phyloP scores from a whole-genome alignment of 345 rosid species.

The Gossypium arboreum region DNA sequence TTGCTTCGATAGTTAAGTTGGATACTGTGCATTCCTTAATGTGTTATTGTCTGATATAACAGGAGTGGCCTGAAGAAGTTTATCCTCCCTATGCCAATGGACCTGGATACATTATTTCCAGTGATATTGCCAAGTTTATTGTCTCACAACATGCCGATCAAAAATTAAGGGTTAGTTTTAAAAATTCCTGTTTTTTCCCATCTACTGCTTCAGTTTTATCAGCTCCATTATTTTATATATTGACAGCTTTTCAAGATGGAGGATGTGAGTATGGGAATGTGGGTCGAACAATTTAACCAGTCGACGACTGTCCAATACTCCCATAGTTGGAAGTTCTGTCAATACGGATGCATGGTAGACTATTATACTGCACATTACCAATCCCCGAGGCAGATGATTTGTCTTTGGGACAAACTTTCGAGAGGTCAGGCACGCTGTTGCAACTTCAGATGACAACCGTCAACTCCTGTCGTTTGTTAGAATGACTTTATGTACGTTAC shows the following conservation, averaged over 20 bases:
- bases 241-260: conserved; percentile 95
- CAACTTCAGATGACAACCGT: conserved; percentile 66
- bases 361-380: conserved; percentile 94
- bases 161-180: conserved; percentile 65
- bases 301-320: conserved; percentile 66
- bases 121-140: conserved; percentile 59
- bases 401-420: conserved; percentile 81
- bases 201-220: neutral
- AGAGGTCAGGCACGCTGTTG: conserved; percentile 76
- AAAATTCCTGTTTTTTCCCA: neutral
- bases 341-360: conserved; percentile 83
- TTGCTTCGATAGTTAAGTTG: conserved; percentile 5
- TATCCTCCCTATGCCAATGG: conserved; percentile 98
- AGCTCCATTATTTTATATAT: conserved; percentile 5
- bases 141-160: conserved; percentile 53
- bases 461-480: neutral
- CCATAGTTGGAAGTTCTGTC: conserved; percentile 94
- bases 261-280: conserved; percentile 98
- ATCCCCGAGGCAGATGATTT: conserved; percentile 90
- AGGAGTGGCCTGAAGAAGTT: conserved; percentile 94
- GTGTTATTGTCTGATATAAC: conserved; percentile 30
- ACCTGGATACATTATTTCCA: conserved; percentile 83
- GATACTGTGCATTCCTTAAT: neutral
- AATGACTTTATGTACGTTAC: neutral
- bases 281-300: conserved; percentile 85